phyloP scores from a whole-genome alignment of 495 filamentous ascomycete species.

The Rhypophila decipiens region DNA sequence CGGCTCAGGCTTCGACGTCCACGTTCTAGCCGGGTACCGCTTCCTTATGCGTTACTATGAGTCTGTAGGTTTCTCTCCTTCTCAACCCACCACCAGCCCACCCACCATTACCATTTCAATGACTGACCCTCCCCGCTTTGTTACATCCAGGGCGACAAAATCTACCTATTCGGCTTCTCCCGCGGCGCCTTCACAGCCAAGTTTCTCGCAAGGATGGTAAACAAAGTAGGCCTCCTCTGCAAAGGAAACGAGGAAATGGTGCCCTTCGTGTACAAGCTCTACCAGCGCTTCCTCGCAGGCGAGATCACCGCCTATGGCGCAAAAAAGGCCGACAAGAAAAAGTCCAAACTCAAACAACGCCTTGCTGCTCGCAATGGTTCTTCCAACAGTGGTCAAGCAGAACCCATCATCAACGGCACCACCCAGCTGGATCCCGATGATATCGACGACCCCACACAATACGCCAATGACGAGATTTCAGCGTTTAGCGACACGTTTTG shows the following conservation, averaged over 20 bases:
- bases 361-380: neutral
- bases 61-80: neutral
- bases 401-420: neutral
- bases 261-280: slow-evolving; percentile 10
- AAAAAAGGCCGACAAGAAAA: neutral
- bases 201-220: slow-evolving; percentile 11
- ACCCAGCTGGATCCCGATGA: neutral
- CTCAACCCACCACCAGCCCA: neutral
- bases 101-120: neutral
- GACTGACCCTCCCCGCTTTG: no score
- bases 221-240: slow-evolving; percentile 12
- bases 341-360: neutral
- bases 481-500: slow-evolving; percentile 12
- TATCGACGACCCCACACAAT: neutral
- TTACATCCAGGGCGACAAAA: slow-evolving; percentile 13
- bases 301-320: neutral
- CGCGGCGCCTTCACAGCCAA: slow-evolving; percentile 12
- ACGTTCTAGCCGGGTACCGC: slow-evolving; percentile 10
- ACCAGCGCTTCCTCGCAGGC: slow-evolving; percentile 9
- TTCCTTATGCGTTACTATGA: slow-evolving; percentile 14
- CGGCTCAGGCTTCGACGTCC: slow-evolving; percentile 8
- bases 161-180: slow-evolving; percentile 13
- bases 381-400: neutral
- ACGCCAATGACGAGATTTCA: slow-evolving; percentile 4
- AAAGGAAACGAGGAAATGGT: slow-evolving; percentile 15